Evolutionary conservation across 768 basidiomycete genomes (phyloP), one percentile per base, ranked within the genome.

Genomic region (Trametes cingulata): DNA sequence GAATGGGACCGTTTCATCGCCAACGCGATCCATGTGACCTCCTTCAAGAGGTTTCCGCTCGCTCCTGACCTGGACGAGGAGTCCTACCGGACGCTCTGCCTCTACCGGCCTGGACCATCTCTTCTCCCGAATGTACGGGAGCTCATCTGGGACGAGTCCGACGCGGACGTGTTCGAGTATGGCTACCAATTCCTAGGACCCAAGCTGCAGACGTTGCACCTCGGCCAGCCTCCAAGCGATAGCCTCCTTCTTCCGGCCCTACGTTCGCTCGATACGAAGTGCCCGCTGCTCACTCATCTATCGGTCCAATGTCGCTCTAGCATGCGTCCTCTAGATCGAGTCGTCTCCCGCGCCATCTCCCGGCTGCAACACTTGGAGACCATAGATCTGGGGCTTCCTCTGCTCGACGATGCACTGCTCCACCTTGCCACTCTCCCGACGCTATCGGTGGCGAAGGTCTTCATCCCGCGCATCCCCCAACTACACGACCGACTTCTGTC

Each of bases 131-230:
- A 55, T 19, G 22, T 63, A 6, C 52, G 48, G 20, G 61, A 63
- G 57, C 56, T 63, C 24, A 54, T 58, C 25, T 63, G 61, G 61
- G 61, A 63, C 41, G 56, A 63, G 35, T 22, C 61, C n/a, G 61
- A 63, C 27, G 61, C 61, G n/a, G 61, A 63, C 36, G 61, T 63
- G 17, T 63, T 63, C 47, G 61, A 63, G 41, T 63, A 63, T 25
- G 61, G 52, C 22, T 58, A 52, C 42, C 61, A 63, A 37, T 27
- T 63, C 6, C 56, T 63, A 0, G 52, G 56, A 0, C 47, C 56
- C 5, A 63, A 63, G 52, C 48, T 63, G 15, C 55, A 52, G 42
- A 58, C 61, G 17, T 36, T 63, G n/a, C 57, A 63, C 41, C 48
- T 63, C 8, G 61, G 61, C 8, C 61, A 58, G 41, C 61, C 61